These are phyloP conservation scores for Cenchrus fungigraminus DNA, from an alignment of 176 grass and related monocot species.

Conservation along the genomic window DNA sequence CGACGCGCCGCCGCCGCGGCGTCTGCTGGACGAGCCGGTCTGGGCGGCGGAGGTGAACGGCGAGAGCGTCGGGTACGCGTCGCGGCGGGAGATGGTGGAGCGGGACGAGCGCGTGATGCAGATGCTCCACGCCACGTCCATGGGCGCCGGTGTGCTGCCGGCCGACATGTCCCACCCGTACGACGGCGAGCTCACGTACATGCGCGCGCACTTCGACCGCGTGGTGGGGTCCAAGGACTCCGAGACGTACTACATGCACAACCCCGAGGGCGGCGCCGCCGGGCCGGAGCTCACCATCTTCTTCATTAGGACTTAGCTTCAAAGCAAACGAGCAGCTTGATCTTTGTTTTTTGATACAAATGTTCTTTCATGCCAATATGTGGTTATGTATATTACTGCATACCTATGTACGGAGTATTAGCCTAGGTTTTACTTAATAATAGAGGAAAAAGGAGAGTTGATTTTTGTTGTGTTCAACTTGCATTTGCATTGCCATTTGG, in stretches of 20 bases:
- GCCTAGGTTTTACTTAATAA: neutral
- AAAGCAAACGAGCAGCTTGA: neutral
- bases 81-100: constrained; percentile 65
- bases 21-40: constrained; percentile 71
- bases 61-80: constrained; percentile 69
- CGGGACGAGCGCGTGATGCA: constrained; percentile 73
- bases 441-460: neutral
- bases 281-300: constrained; percentile 83
- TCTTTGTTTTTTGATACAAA: neutral
- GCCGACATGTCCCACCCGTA: constrained; percentile 57
- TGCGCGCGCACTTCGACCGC: constrained; percentile 79
- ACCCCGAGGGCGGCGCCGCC: constrained; percentile 61
- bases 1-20: neutral
- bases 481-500: too few relatives aligned
- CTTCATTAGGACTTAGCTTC: constrained; percentile 71
- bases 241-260: constrained; percentile 95
- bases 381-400: constrained; percentile 14
- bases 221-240: constrained; percentile 84
- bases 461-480: too few relatives aligned
- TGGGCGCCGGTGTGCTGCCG: constrained; percentile 88
- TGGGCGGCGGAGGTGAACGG: constrained; percentile 83
- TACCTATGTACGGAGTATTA: neutral
- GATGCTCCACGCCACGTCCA: constrained; percentile 76
- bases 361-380: neutral
- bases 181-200: constrained; percentile 87